These are phyloP conservation scores for Aristolochia contorta DNA, from an alignment of 164 flowering plant genomes.

Conservation along the genomic window DNA sequence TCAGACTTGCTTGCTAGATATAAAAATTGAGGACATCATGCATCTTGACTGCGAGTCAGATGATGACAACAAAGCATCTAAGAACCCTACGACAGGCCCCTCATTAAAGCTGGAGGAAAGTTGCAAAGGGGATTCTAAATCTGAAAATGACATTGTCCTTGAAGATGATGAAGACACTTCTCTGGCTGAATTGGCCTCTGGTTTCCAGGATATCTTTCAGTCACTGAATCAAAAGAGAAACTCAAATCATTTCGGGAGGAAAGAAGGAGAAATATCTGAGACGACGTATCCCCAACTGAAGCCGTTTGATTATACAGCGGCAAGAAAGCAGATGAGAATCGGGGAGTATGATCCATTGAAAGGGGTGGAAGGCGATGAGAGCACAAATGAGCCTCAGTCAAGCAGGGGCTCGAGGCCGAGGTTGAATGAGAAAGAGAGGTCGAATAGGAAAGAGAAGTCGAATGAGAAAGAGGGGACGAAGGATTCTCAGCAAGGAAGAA, in stretches of 20 bases:
- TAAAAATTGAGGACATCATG: slow-evolving; percentile 38
- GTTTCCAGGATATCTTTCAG: slow-evolving; percentile 48
- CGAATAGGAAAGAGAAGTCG: too few relatives aligned
- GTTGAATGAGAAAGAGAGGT: slow-evolving; percentile 23
- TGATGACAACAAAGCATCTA: slow-evolving; percentile 16
- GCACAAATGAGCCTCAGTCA: background rate
- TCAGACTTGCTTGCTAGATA: background rate
- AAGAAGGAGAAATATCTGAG: slow-evolving; percentile 4
- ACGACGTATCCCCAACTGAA: slow-evolving; percentile 2
- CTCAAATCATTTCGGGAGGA: slow-evolving; percentile 2
- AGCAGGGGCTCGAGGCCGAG: slow-evolving; percentile 6
- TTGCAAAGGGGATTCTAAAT: background rate
- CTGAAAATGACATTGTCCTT: slow-evolving; percentile 19
- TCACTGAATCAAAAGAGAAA: slow-evolving; percentile 20
- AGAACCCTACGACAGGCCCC: slow-evolving; percentile 2
- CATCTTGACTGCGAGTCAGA: slow-evolving; percentile 28
- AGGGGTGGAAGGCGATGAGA: slow-evolving; percentile 3
- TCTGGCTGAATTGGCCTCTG: slow-evolving; percentile 51
- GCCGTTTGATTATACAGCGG: slow-evolving; percentile 79
- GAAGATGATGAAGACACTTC: slow-evolving; percentile 45
- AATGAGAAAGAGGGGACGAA: slow-evolving; percentile 22
- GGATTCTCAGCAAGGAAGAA: slow-evolving; percentile 37
- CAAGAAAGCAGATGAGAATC: slow-evolving; percentile 38
- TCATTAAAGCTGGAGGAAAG: background rate
- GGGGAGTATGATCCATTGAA: slow-evolving; percentile 18